A percentile compares a stretch with the other conserved stretches of the same genome.
Evolutionary conservation across 768 basidiomycete species (phyloP).

Genomic region (Gelatoporia subvermispora): DNA sequence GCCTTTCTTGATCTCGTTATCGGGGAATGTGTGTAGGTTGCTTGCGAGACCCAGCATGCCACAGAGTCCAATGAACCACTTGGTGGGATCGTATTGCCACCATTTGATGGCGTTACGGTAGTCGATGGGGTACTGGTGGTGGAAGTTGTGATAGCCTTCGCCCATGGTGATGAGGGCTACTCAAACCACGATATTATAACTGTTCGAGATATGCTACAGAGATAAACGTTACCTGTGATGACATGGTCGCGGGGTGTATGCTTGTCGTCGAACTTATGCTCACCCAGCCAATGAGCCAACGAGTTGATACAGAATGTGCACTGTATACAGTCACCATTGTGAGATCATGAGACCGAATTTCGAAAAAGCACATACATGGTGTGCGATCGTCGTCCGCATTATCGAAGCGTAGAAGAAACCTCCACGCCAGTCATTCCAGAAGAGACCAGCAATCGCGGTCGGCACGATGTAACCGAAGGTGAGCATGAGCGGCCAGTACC

Average conservation of each 20-base stretch:
- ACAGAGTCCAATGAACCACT: conserved; percentile 76
- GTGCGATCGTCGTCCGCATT: conserved; percentile 43
- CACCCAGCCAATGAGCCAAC: conserved; percentile 53
- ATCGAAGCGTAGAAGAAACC: conserved; percentile 49
- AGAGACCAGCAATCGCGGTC: conserved; percentile 40
- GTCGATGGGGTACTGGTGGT: conserved; percentile 56
- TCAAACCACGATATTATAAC: too few species aligned
- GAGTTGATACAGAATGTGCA: conserved; percentile 58
- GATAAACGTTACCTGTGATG: conserved; percentile 29
- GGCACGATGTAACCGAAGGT: conserved; percentile 43
- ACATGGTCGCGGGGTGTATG: conserved; percentile 47
- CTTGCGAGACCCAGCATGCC: conserved; percentile 65
- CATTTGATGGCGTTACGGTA: conserved; percentile 52
- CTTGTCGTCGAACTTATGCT: conserved; percentile 52
- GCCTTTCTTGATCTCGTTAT: conserved; percentile 84
- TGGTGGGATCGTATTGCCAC: conserved; percentile 70
- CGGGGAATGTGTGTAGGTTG: conserved; percentile 79
- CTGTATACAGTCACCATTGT: conserved; percentile 15
- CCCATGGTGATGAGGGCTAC: conserved; percentile 48
- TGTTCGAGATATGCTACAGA: too few species aligned
- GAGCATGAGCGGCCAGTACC: conserved; percentile 39
- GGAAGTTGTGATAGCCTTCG: conserved; percentile 84
- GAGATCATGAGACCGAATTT: background rate
- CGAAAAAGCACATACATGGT: conserved; percentile 36
- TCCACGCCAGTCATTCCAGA: conserved; percentile 51